Evolutionary conservation across 176 grass and related monocot genomes (phyloP).

Genomic region (Eleusine coracana): DNA sequence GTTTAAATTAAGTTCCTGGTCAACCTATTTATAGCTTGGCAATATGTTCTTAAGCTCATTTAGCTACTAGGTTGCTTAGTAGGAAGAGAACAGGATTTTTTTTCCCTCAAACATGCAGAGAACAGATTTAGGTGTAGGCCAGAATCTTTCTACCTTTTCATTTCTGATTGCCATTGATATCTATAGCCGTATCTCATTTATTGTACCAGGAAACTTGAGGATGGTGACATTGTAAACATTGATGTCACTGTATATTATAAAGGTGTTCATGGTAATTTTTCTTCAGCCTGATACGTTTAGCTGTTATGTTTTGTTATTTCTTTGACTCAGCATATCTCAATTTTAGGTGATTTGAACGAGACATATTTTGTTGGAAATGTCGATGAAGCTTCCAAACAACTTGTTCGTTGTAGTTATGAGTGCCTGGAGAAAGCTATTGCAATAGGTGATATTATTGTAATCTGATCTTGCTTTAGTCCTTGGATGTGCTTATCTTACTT

Average conservation of each 20-base stretch:
- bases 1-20: not conserved
- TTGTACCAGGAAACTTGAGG: conserved; percentile 82
- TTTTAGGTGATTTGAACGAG: conserved; percentile 93
- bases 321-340: conserved; percentile 31
- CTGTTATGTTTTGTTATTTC: conserved; percentile 5
- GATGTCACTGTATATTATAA: conserved; percentile 92
- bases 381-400: conserved; percentile 86
- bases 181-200: conserved; percentile 45
- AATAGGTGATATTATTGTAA: conserved; percentile 63
- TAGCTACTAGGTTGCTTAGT: not conserved
- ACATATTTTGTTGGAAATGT: conserved; percentile 99
- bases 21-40: not conserved
- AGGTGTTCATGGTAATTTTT: conserved; percentile 86
- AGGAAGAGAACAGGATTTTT: not conserved
- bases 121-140: not conserved
- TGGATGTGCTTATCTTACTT: conserved; percentile 6
- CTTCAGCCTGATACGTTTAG: conserved; percentile 31
- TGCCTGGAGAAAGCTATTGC: conserved; percentile 99
- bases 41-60: not conserved
- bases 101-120: no score
- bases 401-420: conserved; percentile 90
- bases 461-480: conserved; percentile 25
- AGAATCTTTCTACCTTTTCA: not conserved
- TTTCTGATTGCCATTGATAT: conserved; percentile 12
- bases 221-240: conserved; percentile 98